Percentiles rank a stretch among this genome's conserved stretches.
Conservation (phyloP, 2,329 filamentous ascomycete species). For the Lasiodiplodia sp. region DNA sequence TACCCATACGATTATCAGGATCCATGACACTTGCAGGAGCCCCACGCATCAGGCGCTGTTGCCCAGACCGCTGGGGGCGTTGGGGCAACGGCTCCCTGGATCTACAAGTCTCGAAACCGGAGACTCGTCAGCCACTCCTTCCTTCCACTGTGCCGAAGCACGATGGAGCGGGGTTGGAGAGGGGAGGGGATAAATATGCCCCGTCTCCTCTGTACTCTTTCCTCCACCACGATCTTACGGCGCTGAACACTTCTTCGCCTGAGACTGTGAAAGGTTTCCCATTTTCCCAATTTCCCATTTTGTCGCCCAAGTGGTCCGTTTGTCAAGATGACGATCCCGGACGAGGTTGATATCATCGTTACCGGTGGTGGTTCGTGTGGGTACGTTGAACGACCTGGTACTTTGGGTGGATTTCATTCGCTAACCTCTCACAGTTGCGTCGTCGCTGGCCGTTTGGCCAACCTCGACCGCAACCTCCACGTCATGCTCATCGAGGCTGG, state of each 20-base stretch:
- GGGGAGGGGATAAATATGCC: conserved; percentile 22
- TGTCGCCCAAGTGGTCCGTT: not conserved
- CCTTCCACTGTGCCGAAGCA: conserved; percentile 30
- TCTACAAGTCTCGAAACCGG: conserved; percentile 26
- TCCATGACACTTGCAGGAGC: conserved; percentile 25
- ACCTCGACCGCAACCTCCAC: conserved; percentile 75
- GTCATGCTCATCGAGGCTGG: conserved; percentile 75
- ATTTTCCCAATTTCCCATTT: not conserved
- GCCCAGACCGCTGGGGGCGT: conserved; percentile 24
- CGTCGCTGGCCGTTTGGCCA: conserved; percentile 68
- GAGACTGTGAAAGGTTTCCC: not conserved
- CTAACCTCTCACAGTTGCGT: conserved; percentile 48
- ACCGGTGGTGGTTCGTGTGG: conserved; percentile 76
- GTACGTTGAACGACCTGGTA: conserved; percentile 46
- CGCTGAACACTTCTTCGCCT: conserved; percentile 19
- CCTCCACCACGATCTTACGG: not conserved
- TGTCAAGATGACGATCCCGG: conserved; percentile 67
- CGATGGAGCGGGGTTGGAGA: conserved; percentile 27
- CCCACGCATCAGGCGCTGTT: conserved; percentile 25
- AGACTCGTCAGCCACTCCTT: conserved; percentile 29
- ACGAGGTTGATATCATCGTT: conserved; percentile 83
- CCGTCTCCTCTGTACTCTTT: conserved; percentile 2
- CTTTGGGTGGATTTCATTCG: too few relatives aligned
- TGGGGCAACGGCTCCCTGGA: conserved; percentile 16
- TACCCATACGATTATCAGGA: conserved; percentile 17